These are phyloP conservation scores for Neurospora sp. DNA, from an alignment of 2,329 filamentous ascomycete species.

Conservation along the genomic window DNA sequence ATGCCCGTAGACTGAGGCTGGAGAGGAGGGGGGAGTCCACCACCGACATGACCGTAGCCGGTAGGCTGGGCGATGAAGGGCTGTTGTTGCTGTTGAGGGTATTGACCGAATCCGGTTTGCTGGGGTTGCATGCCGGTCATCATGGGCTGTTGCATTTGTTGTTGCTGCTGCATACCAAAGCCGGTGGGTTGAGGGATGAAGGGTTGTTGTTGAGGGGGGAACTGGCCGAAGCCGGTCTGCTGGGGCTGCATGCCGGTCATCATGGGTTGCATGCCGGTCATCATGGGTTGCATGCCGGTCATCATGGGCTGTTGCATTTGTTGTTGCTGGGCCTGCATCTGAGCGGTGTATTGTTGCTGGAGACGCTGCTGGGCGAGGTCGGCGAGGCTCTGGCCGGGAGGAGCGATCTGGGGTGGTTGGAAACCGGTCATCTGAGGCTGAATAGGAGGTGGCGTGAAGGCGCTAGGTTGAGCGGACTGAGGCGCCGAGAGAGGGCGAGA, in stretches of 20 bases:
- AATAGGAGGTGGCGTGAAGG: conserved; percentile 63
- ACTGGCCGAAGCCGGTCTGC: conserved; percentile 25
- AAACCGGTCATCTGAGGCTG: conserved; percentile 76
- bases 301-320: conserved; percentile 10
- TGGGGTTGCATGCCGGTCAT: conserved; percentile 35
- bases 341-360: conserved; percentile 48
- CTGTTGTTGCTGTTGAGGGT: conserved; percentile 31
- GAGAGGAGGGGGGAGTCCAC: not conserved
- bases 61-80: conserved; percentile 29
- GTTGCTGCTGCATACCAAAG: not conserved
- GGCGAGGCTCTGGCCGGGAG: conserved; percentile 65
- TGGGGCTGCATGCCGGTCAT: conserved; percentile 35
- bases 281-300: conserved; percentile 29
- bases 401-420: conserved; percentile 46
- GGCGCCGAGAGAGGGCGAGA: conserved; percentile 79
- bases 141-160: conserved; percentile 25
- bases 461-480: conserved; percentile 64
- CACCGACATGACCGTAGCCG: conserved; percentile 11
- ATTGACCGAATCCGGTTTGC: conserved; percentile 26
- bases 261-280: conserved; percentile 35
- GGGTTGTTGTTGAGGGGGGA: conserved; percentile 30
- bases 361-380: conserved; percentile 59
- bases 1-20: conserved; percentile 7
- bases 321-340: conserved; percentile 31
- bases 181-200: conserved; percentile 30